phyloP scores from a whole-genome alignment of 176 grass and related monocot species.

The Secale cereale region DNA sequence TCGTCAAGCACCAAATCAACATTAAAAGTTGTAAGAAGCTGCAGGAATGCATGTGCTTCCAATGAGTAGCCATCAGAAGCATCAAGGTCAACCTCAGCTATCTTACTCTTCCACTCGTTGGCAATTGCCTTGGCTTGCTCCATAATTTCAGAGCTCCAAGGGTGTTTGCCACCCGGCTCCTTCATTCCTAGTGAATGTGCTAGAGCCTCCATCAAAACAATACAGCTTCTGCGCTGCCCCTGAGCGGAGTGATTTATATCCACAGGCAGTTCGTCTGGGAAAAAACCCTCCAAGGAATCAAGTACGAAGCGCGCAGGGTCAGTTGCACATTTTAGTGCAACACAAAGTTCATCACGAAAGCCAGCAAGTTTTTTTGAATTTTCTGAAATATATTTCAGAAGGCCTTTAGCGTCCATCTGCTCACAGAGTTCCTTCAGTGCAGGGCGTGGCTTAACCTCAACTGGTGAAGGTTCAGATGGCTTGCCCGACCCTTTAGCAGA shows the following conservation, averaged over 20 bases:
- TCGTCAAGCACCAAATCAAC: constrained; percentile 74
- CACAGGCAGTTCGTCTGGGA: constrained; percentile 52
- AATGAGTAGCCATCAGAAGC: constrained; percentile 80
- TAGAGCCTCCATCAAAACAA: constrained; percentile 84
- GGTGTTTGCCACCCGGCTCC: constrained; percentile 44
- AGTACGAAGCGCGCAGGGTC: constrained; percentile 83
- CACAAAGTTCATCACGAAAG: constrained; percentile 65
- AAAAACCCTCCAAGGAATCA: constrained; percentile 79
- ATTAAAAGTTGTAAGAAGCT: constrained; percentile 84
- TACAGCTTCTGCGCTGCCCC: constrained; percentile 71
- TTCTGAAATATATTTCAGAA: constrained; percentile 80
- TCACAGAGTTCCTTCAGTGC: constrained; percentile 78
- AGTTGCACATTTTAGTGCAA: constrained; percentile 74
- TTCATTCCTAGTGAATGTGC: constrained; percentile 45
- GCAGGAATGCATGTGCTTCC: constrained; percentile 85
- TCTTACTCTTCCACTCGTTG: constrained; percentile 77
- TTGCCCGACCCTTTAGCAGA: constrained; percentile 41
- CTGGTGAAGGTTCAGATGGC: constrained; percentile 47
- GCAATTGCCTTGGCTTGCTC: constrained; percentile 73
- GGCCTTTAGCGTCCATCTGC: constrained; percentile 79
- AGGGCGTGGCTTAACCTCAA: constrained; percentile 48
- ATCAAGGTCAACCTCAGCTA: constrained; percentile 74
- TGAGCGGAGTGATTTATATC: constrained; percentile 49
- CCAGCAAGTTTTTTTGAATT: constrained; percentile 59
- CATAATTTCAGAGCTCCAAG: constrained; percentile 91